A percentile compares a stretch with the other conserved stretches of the same genome.
Evolutionary conservation across 1,284 basidiomycete species (phyloP).

Genomic region (Ceratobasidium sp.): DNA sequence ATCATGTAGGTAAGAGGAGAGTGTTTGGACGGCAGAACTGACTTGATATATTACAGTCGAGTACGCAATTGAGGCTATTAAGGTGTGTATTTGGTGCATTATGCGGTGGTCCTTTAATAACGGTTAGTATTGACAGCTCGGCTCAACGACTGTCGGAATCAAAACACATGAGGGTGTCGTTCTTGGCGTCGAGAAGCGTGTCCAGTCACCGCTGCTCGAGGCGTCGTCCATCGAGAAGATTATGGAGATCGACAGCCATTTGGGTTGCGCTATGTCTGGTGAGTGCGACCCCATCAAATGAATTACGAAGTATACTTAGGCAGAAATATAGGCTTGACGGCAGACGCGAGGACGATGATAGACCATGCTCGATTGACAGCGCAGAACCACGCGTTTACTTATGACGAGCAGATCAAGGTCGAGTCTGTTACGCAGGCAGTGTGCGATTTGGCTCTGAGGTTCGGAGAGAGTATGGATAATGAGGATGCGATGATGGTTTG

Average conservation of each 20-base stretch:
- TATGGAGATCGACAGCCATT: slow-evolving; percentile 98
- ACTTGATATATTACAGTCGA: slow-evolving; percentile 74
- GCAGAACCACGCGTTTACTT: slow-evolving; percentile 97
- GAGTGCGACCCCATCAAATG: not conserved
- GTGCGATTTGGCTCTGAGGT: slow-evolving; percentile 96
- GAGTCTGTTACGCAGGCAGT: slow-evolving; percentile 98
- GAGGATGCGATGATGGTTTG: slow-evolving; percentile 96
- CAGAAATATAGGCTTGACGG: slow-evolving; percentile 72
- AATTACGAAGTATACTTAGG: not conserved
- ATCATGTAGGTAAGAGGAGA: not conserved
- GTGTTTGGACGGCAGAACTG: not conserved
- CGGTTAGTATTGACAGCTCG: slow-evolving; percentile 81
- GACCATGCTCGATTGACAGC: slow-evolving; percentile 98
- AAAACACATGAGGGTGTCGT: slow-evolving; percentile 90
- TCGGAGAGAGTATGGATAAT: slow-evolving; percentile 99
- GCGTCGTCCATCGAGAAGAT: slow-evolving; percentile 98
- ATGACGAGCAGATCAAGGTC: slow-evolving; percentile 97
- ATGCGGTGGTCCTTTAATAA: slow-evolving; percentile 59
- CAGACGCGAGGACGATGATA: slow-evolving; percentile 99
- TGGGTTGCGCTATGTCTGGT: slow-evolving; percentile 99
- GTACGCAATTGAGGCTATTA: slow-evolving; percentile 99
- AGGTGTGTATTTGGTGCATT: slow-evolving; percentile 65
- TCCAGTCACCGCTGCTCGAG: slow-evolving; percentile 96
- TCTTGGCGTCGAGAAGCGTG: slow-evolving; percentile 98
- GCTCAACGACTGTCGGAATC: slow-evolving; percentile 97